Percentiles rank a stretch among this genome's conserved stretches.
phyloP scores from a whole-genome alignment of 2,329 filamentous ascomycete genomes.

The Penicillium expansum region DNA sequence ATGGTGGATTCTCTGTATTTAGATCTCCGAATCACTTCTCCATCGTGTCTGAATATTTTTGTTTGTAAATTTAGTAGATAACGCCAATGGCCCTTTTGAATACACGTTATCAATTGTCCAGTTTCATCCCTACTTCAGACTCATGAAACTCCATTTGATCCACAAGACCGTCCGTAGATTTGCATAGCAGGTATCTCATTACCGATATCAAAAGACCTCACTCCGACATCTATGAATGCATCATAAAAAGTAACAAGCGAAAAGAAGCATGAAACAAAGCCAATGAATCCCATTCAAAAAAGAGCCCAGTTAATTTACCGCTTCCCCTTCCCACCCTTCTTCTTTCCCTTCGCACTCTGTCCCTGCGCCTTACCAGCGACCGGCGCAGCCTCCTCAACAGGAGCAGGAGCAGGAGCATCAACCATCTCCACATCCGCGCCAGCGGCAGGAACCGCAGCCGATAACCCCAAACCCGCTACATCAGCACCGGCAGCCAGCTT shows the following conservation, averaged over 20 bases:
- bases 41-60: slow-evolving; percentile 6
- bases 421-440: slow-evolving; percentile 35
- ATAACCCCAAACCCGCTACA: slow-evolving; percentile 54
- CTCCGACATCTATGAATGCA: slow-evolving; percentile 1
- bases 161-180: not conserved
- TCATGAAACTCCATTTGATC: not conserved
- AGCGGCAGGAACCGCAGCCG: slow-evolving; percentile 35
- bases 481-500: slow-evolving; percentile 66
- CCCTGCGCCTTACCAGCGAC: slow-evolving; percentile 18
- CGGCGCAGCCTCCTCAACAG: slow-evolving; percentile 39
- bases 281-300: not conserved
- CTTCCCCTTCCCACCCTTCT: slow-evolving; percentile 72
- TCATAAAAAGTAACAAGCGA: not conserved
- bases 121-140: not conserved
- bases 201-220: not conserved
- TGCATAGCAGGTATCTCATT: not conserved
- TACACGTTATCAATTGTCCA: not conserved
- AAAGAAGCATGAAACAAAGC: not conserved
- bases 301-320: slow-evolving; percentile 49
- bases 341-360: slow-evolving; percentile 39
- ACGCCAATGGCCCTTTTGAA: not conserved
- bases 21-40: slow-evolving; percentile 20
- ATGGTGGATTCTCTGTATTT: slow-evolving; percentile 25
- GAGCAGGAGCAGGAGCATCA: slow-evolving; percentile 27
- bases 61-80: not conserved